Evolutionary conservation across 2,329 filamentous ascomycete species (phyloP).

Genomic region (Nannizziopsis barbatae): DNA sequence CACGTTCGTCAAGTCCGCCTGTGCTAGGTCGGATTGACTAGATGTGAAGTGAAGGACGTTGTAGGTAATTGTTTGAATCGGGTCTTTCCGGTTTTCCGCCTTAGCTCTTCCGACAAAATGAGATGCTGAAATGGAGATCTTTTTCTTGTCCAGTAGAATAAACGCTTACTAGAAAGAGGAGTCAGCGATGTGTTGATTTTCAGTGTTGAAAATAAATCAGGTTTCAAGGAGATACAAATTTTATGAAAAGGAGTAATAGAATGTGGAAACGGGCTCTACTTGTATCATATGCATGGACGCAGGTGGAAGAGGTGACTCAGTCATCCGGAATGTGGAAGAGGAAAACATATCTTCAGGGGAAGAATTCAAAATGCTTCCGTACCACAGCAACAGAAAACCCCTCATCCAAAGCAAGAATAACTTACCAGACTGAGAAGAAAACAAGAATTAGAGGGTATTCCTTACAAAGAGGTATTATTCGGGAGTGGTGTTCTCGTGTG

Average conservation of each 20-base stretch:
- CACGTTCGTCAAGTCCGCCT: slow-evolving; percentile 7
- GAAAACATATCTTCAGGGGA: slow-evolving; percentile 5
- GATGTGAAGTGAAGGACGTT: not conserved
- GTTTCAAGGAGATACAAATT: not conserved
- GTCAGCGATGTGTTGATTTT: too few relatives aligned
- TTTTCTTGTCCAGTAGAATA: too few relatives aligned
- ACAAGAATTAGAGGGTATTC: not conserved
- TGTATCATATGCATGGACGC: slow-evolving; percentile 1
- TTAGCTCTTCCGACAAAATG: too few relatives aligned
- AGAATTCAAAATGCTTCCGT: too few relatives aligned
- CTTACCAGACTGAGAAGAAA: not conserved
- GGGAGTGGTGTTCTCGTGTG: too few relatives aligned
- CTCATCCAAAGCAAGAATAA: not conserved
- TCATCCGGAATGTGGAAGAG: slow-evolving; percentile 5
- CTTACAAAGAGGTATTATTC: too few relatives aligned
- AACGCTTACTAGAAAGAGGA: too few relatives aligned
- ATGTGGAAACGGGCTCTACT: slow-evolving; percentile 4
- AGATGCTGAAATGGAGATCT: too few relatives aligned
- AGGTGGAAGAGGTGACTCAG: slow-evolving; percentile 4
- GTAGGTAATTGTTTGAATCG: not conserved
- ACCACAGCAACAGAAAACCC: not conserved
- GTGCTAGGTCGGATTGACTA: not conserved
- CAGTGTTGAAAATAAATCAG: not conserved
- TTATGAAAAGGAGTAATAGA: slow-evolving; percentile 1
- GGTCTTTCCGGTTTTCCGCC: too few relatives aligned